Percentiles rank a stretch among this genome's conserved stretches.
These are phyloP conservation scores for Cucurbita ficifolia DNA, from an alignment of 306 rosid genomes.

Conservation along the genomic window DNA sequence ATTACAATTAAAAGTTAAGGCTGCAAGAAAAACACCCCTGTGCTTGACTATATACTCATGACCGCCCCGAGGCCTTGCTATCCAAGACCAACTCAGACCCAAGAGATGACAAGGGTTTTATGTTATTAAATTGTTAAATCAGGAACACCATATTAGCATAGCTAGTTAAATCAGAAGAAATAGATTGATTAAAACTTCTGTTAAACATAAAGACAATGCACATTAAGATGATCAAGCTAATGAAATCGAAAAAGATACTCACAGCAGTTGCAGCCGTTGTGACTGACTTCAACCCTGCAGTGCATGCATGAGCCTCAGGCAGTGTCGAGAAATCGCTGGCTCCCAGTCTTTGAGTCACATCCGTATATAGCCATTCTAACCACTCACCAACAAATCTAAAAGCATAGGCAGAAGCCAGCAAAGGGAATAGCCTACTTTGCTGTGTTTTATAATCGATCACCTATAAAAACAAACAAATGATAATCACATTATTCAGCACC, in stretches of 20 bases:
- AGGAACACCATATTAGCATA: not conserved
- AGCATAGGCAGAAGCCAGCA: slow-evolving; percentile 98
- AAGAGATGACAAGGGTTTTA: not conserved
- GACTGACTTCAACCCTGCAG: slow-evolving; percentile 93
- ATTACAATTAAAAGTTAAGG: not conserved
- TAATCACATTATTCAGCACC: not conserved
- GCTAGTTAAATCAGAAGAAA: not conserved
- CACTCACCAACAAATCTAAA: slow-evolving; percentile 92
- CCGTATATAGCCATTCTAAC: slow-evolving; percentile 80
- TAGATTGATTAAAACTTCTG: not conserved
- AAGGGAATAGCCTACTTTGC: slow-evolving; percentile 85
- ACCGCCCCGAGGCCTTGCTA: too few species aligned
- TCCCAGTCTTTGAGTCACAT: slow-evolving; percentile 67
- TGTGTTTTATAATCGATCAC: slow-evolving; percentile 97
- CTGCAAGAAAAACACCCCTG: not conserved
- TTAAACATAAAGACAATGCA: not conserved
- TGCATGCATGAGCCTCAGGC: slow-evolving; percentile 98
- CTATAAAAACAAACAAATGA: slow-evolving; percentile 23
- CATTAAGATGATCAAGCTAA: not conserved
- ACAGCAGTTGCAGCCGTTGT: slow-evolving; percentile 90
- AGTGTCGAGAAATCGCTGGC: slow-evolving; percentile 72
- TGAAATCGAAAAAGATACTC: slow-evolving; percentile 18
- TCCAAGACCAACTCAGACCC: not conserved
- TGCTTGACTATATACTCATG: not conserved
- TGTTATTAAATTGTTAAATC: not conserved